Percentiles rank a stretch among this genome's conserved stretches.
Conservation (phyloP, 768 basidiomycete genomes). For the Naganishia randhawae region DNA sequence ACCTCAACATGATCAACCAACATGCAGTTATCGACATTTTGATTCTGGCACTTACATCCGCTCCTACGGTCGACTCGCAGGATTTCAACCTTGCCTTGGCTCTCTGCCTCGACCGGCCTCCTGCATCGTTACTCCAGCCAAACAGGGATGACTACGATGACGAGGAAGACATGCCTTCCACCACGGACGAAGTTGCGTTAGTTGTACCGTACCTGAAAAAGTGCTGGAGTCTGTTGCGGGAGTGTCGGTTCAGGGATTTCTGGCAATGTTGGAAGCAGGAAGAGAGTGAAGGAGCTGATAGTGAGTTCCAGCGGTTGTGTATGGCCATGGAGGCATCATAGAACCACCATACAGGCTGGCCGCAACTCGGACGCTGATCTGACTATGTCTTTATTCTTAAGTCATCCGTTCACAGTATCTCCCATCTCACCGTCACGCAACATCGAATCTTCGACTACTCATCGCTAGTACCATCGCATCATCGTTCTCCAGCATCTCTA, state of each 20-base stretch:
- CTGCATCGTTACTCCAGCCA: constrained; percentile 16
- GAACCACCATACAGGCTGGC: not conserved
- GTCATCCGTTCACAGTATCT: constrained; percentile 43
- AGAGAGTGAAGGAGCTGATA: constrained; percentile 27
- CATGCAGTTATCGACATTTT: constrained; percentile 93
- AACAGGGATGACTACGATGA: constrained; percentile 26
- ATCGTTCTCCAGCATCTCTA: constrained; percentile 45
- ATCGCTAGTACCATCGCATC: constrained; percentile 48
- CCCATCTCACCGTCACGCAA: constrained; percentile 43
- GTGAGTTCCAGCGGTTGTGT: constrained; percentile 22
- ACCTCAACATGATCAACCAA: constrained; percentile 84
- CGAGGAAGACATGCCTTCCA: constrained; percentile 22
- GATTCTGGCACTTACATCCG: constrained; percentile 78
- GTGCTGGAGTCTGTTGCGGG: constrained; percentile 23
- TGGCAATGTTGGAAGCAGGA: constrained; percentile 31
- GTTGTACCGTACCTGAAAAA: constrained; percentile 25
- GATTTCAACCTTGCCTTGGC: constrained; percentile 94
- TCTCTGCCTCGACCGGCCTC: constrained; percentile 52
- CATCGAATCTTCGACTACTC: constrained; percentile 37
- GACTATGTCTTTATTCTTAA: constrained; percentile 1
- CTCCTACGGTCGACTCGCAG: constrained; percentile 60
- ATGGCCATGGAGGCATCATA: not conserved
- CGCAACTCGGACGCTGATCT: not conserved
- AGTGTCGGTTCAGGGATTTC: constrained; percentile 30
- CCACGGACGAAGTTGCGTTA: constrained; percentile 24